Evolutionary conservation across 306 rosid species (phyloP).

Genomic region (Fagus sylvatica): DNA sequence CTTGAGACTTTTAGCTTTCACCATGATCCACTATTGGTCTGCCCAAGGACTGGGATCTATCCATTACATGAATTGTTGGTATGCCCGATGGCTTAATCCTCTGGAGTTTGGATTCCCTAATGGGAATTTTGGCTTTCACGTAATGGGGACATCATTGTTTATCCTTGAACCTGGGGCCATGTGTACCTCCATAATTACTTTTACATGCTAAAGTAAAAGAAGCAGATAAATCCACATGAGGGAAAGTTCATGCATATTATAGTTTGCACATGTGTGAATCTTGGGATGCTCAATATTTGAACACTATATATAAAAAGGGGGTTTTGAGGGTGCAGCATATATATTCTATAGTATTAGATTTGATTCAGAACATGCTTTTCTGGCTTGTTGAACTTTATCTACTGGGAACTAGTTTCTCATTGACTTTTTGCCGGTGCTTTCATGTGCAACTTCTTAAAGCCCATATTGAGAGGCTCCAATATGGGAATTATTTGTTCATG

Average conservation of each 20-base stretch:
- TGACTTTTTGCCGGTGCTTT: background rate
- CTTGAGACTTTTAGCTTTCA: background rate
- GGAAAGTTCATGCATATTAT: background rate
- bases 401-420: background rate
- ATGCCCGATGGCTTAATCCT: background rate
- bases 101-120: no score
- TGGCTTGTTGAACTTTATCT: conserved; percentile 4
- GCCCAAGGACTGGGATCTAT: background rate
- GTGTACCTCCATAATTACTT: background rate
- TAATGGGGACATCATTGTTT: background rate
- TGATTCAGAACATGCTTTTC: background rate
- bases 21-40: background rate
- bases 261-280: background rate
- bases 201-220: background rate
- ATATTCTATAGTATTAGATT: background rate
- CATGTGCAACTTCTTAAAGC: conserved; percentile 12
- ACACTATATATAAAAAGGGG: background rate
- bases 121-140: background rate
- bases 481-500: conserved; percentile 5
- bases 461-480: background rate
- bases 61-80: background rate
- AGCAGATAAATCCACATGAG: background rate
- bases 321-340: background rate
- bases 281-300: background rate
- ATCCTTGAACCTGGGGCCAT: background rate